Evolutionary conservation across 1,284 basidiomycete species (phyloP).

Genomic region (Exobasidium rhododendri): DNA sequence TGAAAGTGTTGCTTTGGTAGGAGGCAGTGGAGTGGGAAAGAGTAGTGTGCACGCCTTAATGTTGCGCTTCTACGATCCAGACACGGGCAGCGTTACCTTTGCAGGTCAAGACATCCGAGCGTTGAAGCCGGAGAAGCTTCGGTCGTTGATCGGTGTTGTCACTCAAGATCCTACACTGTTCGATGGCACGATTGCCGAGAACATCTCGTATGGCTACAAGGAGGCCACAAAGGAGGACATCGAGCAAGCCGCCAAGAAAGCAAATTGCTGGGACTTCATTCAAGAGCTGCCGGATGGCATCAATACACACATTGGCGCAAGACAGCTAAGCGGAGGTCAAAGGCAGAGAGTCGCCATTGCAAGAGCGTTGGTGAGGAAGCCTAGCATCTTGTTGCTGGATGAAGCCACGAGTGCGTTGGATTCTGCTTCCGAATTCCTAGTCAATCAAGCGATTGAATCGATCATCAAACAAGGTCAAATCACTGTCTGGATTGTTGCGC

Average conservation of each 20-base stretch:
- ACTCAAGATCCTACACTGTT: conserved; percentile 51
- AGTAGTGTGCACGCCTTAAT: conserved; percentile 77
- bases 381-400: conserved; percentile 56
- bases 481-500: conserved; percentile 60
- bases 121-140: conserved; percentile 63
- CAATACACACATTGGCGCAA: conserved; percentile 63
- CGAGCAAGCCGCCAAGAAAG: conserved; percentile 78
- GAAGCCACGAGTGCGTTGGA: conserved; percentile 57
- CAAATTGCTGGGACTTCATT: conserved; percentile 88
- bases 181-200: conserved; percentile 83
- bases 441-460: conserved; percentile 58
- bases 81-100: conserved; percentile 73
- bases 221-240: conserved; percentile 75
- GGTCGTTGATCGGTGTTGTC: conserved; percentile 48
- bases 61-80: conserved; percentile 88
- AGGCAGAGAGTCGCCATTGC: conserved; percentile 60
- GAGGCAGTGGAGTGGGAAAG: conserved; percentile 61
- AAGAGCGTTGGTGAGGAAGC: conserved; percentile 58
- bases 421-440: conserved; percentile 56
- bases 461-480: conserved; percentile 58
- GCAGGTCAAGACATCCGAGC: conserved; percentile 85
- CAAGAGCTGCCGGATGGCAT: conserved; percentile 83
- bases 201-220: conserved; percentile 81
- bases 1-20: conserved; percentile 54
- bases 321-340: conserved; percentile 57